A percentile compares a stretch with the other conserved stretches of the same genome.
phyloP scores from a whole-genome alignment of 2,329 filamentous ascomycete species.

The Nigrospora sphaerica region DNA sequence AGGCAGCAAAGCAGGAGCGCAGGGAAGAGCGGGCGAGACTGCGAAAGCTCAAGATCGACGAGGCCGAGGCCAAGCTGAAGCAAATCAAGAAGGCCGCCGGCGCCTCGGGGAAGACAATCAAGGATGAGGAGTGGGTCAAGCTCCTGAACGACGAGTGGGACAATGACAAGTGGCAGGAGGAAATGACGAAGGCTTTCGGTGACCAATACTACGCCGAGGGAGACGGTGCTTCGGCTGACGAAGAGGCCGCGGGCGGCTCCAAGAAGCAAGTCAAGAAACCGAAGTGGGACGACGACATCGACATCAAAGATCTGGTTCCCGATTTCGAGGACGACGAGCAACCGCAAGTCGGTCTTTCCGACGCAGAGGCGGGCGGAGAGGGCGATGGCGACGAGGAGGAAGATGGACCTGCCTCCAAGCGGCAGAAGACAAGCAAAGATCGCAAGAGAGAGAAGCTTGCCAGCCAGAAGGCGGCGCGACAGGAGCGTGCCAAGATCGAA shows the following conservation, averaged over 20 bases:
- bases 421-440: conserved; percentile 54
- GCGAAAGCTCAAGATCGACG: conserved; percentile 82
- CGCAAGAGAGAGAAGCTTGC: conserved; percentile 51
- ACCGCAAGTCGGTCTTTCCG: conserved; percentile 49
- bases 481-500: conserved; percentile 78
- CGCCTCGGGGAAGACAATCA: conserved; percentile 55
- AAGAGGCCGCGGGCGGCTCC: conserved; percentile 37
- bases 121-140: conserved; percentile 75
- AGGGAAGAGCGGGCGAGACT: conserved; percentile 77
- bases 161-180: conserved; percentile 79
- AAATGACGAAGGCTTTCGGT: conserved; percentile 84
- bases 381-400: conserved; percentile 33
- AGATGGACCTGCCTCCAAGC: conserved; percentile 39
- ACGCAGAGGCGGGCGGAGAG: conserved; percentile 35
- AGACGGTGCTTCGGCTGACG: conserved; percentile 53
- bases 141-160: conserved; percentile 87
- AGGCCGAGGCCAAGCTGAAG: conserved; percentile 78
- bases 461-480: conserved; percentile 65
- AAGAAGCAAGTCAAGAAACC: conserved; percentile 70
- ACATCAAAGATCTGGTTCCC: conserved; percentile 86
- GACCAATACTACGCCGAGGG: conserved; percentile 82
- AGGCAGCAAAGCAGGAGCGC: conserved; percentile 67
- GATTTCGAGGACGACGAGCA: conserved; percentile 68
- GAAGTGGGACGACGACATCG: conserved; percentile 94
- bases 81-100: conserved; percentile 89